A percentile compares a stretch with the other conserved stretches of the same genome.
Evolutionary conservation across 73 alveolate genomes (phyloP).

Genomic region (Diophrys sp.): DNA sequence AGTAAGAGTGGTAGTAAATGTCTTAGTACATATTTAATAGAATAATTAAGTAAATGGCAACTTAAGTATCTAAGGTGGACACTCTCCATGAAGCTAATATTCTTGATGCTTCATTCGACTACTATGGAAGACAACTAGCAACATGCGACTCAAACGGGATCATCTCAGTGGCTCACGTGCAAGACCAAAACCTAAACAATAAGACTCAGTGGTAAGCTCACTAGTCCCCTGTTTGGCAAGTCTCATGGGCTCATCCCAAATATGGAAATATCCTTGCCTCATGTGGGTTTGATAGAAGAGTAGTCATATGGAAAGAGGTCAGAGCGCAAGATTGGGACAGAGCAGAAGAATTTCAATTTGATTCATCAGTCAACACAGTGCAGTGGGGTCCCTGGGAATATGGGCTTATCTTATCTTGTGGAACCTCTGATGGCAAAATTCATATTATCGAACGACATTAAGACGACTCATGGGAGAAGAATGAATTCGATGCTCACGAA

Average conservation of each 20-base stretch:
- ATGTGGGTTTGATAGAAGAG: slow-evolving; percentile 77
- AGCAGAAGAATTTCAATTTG: slow-evolving; percentile 24
- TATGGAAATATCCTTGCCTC: slow-evolving; percentile 75
- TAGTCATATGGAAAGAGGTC: slow-evolving; percentile 64
- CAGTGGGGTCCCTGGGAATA: slow-evolving; percentile 79
- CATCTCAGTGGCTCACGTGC: neutral
- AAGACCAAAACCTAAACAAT: slow-evolving; percentile 2
- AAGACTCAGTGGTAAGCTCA: slow-evolving; percentile 45
- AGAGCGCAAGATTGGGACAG: slow-evolving; percentile 33
- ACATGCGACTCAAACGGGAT: slow-evolving; percentile 40
- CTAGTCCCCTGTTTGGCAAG: slow-evolving; percentile 66
- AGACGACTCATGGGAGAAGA: slow-evolving; percentile 37
- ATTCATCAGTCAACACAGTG: slow-evolving; percentile 52
- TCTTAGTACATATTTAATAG: neutral
- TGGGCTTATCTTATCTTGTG: slow-evolving; percentile 74
- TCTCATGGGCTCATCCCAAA: slow-evolving; percentile 88
- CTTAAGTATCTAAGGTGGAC: slow-evolving; percentile 21
- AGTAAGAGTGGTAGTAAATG: too few relatives aligned
- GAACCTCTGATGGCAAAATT: slow-evolving; percentile 71
- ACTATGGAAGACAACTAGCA: slow-evolving; percentile 56
- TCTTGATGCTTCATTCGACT: slow-evolving; percentile 48
- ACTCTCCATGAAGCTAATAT: slow-evolving; percentile 54
- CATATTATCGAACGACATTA: slow-evolving; percentile 53
- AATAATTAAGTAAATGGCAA: neutral
- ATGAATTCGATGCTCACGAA: slow-evolving; percentile 35